A percentile compares a stretch with the other conserved stretches of the same genome.
Evolutionary conservation across 78 protist species (phyloP).

Genomic region (Speleostelium caveatum): DNA sequence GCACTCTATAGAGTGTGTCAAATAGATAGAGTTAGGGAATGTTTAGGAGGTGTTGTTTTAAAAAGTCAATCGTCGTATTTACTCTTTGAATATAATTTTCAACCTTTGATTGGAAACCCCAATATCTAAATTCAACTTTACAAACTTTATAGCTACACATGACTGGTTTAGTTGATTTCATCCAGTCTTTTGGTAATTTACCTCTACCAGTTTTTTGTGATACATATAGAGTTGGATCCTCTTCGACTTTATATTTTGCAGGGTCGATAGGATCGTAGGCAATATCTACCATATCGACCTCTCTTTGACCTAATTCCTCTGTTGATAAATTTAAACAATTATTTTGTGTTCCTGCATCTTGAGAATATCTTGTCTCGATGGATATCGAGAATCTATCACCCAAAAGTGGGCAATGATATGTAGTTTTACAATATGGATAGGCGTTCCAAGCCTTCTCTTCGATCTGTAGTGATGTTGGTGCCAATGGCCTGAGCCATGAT

Average conservation of each 20-base stretch:
- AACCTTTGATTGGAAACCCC: slow-evolving; percentile 89
- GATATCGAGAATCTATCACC: slow-evolving; percentile 82
- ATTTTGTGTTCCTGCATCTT: slow-evolving; percentile 73
- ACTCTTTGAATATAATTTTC: slow-evolving; percentile 82
- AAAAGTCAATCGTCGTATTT: not conserved
- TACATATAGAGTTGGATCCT: slow-evolving; percentile 84
- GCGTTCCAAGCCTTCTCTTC: slow-evolving; percentile 96
- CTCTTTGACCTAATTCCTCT: slow-evolving; percentile 48
- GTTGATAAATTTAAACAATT: slow-evolving; percentile 48
- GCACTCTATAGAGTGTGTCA: slow-evolving; percentile 15
- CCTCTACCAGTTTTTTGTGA: slow-evolving; percentile 92
- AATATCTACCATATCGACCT: slow-evolving; percentile 55
- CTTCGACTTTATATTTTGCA: slow-evolving; percentile 77
- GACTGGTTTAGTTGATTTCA: slow-evolving; percentile 44
- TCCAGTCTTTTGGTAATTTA: slow-evolving; percentile 77
- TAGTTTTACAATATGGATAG: slow-evolving; percentile 91
- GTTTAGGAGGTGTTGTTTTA: too few species aligned
- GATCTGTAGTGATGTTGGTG: slow-evolving; percentile 55
- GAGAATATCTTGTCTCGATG: slow-evolving; percentile 74
- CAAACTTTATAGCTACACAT: slow-evolving; percentile 90
- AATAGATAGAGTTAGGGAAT: too few species aligned
- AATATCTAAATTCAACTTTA: slow-evolving; percentile 84
- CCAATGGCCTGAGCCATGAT: slow-evolving; percentile 49
- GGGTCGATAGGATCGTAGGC: slow-evolving; percentile 75
- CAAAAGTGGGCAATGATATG: slow-evolving; percentile 65